phyloP scores from a whole-genome alignment of 345 rosid genomes.

The Moricandia arvensis region DNA sequence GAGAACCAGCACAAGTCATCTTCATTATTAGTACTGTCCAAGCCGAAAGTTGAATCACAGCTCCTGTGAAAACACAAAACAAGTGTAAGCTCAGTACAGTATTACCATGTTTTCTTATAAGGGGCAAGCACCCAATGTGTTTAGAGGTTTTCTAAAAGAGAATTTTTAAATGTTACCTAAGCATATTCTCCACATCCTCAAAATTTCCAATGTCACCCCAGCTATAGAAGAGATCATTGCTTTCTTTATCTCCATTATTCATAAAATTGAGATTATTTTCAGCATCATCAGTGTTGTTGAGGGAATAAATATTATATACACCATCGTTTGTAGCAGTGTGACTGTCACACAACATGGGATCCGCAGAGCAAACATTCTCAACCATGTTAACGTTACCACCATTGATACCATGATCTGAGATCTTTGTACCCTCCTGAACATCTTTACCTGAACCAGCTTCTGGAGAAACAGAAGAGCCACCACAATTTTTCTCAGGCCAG shows the following conservation, averaged over 20 bases:
- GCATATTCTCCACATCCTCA: constrained; percentile 90
- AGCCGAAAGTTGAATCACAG: constrained; percentile 77
- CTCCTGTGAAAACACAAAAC: constrained; percentile 49
- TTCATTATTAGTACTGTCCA: constrained; percentile 63
- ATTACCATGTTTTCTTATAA: neutral
- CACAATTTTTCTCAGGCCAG: constrained; percentile 50
- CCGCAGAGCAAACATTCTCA: constrained; percentile 41
- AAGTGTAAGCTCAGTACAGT: constrained; percentile 16
- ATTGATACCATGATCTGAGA: constrained; percentile 44
- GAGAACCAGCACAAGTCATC: constrained; percentile 73
- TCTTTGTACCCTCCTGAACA: constrained; percentile 43
- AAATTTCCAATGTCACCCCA: constrained; percentile 87
- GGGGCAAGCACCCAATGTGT: neutral
- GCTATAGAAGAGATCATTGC: constrained; percentile 60
- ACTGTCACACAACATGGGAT: constrained; percentile 45
- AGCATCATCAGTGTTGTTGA: constrained; percentile 47
- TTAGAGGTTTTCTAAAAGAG: neutral
- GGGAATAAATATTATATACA: constrained; percentile 43
- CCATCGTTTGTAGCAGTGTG: constrained; percentile 40
- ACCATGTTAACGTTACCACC: constrained; percentile 31
- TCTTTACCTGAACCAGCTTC: constrained; percentile 48
- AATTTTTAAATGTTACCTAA: constrained; percentile 50
- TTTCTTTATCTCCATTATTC: constrained; percentile 56
- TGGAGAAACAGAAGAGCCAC: constrained; percentile 39
- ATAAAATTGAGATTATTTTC: constrained; percentile 59